Conservation (phyloP, 768 basidiomycete species). For the Leccinum broughii region DNA sequence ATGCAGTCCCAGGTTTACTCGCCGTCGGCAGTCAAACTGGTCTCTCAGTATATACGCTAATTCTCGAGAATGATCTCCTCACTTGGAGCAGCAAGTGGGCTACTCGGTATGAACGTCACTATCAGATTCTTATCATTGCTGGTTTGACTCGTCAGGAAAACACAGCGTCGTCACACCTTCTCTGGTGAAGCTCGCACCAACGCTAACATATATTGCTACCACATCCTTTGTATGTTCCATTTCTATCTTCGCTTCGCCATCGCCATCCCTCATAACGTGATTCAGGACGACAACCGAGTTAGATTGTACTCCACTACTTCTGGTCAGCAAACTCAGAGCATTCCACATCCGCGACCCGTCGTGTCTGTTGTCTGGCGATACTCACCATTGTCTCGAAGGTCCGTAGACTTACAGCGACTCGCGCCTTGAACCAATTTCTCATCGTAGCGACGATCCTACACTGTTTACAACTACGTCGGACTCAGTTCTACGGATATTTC, state of each 20-base stretch:
- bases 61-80: slow-evolving; percentile 78
- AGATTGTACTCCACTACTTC: slow-evolving; percentile 73
- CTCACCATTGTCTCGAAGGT: slow-evolving; percentile 66
- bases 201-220: slow-evolving; percentile 70
- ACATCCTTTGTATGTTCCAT: slow-evolving; percentile 53
- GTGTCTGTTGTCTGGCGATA: slow-evolving; percentile 72
- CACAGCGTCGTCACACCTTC: slow-evolving; percentile 47
- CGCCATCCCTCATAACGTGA: slow-evolving; percentile 9
- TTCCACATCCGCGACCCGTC: slow-evolving; percentile 75
- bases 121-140: slow-evolving; percentile 4
- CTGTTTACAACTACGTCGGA: slow-evolving; percentile 86
- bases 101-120: slow-evolving; percentile 44
- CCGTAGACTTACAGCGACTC: slow-evolving; percentile 29
- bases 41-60: slow-evolving; percentile 74
- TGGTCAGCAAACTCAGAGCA: slow-evolving; percentile 62
- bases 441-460: slow-evolving; percentile 65
- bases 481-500: slow-evolving; percentile 78
- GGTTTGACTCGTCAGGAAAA: slow-evolving; percentile 26
- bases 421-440: slow-evolving; percentile 5
- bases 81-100: slow-evolving; percentile 85
- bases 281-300: slow-evolving; percentile 57
- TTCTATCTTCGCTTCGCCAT: slow-evolving; percentile 5
- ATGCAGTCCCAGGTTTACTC: slow-evolving; percentile 59
- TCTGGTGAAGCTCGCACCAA: slow-evolving; percentile 68
- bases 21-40: slow-evolving; percentile 62